A percentile compares a stretch with the other conserved stretches of the same genome.
phyloP scores from a whole-genome alignment of 768 basidiomycete genomes.

The Podaxis sp. region DNA sequence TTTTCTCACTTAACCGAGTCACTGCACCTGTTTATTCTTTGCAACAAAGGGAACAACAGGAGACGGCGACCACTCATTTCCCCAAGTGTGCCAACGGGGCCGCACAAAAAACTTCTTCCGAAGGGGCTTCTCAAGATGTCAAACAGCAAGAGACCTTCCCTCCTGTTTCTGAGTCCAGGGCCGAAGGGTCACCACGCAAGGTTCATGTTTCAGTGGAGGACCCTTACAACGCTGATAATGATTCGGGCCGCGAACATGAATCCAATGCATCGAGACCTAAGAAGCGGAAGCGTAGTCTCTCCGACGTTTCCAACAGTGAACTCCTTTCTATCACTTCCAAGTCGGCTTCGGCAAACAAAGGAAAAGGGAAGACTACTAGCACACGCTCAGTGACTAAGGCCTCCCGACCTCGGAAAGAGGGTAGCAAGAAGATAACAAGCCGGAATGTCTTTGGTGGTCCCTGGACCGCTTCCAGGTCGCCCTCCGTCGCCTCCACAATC shows the following conservation, averaged over 20 bases:
- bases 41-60: slow-evolving; percentile 1
- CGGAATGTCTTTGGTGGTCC: slow-evolving; percentile 31
- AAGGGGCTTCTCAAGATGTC: background rate
- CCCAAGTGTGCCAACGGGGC: background rate
- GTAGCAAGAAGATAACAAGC: slow-evolving; percentile 28
- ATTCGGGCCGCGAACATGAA: slow-evolving; percentile 5
- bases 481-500: slow-evolving; percentile 43
- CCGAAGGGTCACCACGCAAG: background rate
- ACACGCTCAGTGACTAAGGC: background rate
- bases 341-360: slow-evolving; percentile 27
- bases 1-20: background rate
- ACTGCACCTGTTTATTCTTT: background rate
- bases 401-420: slow-evolving; percentile 10
- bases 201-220: slow-evolving; percentile 9
- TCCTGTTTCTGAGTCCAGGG: background rate
- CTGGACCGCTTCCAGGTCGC: slow-evolving; percentile 31
- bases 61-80: background rate
- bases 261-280: background rate
- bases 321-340: slow-evolving; percentile 16
- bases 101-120: background rate
- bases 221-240: slow-evolving; percentile 9
- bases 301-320: background rate
- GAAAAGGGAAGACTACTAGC: slow-evolving; percentile 27
- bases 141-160: background rate
- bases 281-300: slow-evolving; percentile 11